phyloP scores from a whole-genome alignment of 2,329 filamentous ascomycete species.

The Penicillium sp. region DNA sequence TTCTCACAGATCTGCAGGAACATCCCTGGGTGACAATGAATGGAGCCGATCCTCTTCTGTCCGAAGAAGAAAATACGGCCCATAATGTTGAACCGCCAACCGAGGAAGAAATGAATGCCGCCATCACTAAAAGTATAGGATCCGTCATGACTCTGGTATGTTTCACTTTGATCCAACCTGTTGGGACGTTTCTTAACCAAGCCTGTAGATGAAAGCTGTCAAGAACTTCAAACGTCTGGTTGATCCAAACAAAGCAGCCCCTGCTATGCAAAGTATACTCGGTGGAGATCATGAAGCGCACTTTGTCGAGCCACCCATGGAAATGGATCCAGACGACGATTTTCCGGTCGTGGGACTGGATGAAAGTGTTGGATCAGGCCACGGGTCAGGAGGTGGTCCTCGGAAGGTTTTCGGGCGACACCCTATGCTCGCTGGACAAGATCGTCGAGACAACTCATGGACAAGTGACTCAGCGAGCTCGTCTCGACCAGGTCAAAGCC shows the following conservation, averaged over 20 bases:
- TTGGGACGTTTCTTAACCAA: neutral
- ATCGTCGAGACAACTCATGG: constrained; percentile 10
- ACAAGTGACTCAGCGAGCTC: constrained; percentile 15
- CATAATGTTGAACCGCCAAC: constrained; percentile 80
- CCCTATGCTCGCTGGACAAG: constrained; percentile 51
- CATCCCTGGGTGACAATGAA: constrained; percentile 90
- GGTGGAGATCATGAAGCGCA: constrained; percentile 55
- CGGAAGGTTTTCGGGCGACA: constrained; percentile 50
- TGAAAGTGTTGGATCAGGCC: constrained; percentile 14
- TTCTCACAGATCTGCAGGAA: constrained; percentile 53
- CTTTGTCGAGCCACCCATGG: constrained; percentile 59
- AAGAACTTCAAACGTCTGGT: constrained; percentile 81
- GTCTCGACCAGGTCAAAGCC: constrained; percentile 14
- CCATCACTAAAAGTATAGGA: constrained; percentile 86
- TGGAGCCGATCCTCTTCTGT: constrained; percentile 74
- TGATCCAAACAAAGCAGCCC: constrained; percentile 52
- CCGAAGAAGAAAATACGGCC: constrained; percentile 81
- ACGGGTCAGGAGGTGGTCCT: constrained; percentile 51
- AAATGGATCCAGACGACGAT: constrained; percentile 46
- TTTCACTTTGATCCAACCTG: constrained; percentile 1
- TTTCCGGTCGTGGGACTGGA: constrained; percentile 24
- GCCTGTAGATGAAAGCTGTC: constrained; percentile 79
- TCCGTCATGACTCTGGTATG: constrained; percentile 77
- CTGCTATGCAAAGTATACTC: constrained; percentile 59
- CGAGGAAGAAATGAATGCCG: constrained; percentile 83